Evolutionary conservation across 768 basidiomycete species (phyloP).

Genomic region (Termitomyces eurrhizus): DNA sequence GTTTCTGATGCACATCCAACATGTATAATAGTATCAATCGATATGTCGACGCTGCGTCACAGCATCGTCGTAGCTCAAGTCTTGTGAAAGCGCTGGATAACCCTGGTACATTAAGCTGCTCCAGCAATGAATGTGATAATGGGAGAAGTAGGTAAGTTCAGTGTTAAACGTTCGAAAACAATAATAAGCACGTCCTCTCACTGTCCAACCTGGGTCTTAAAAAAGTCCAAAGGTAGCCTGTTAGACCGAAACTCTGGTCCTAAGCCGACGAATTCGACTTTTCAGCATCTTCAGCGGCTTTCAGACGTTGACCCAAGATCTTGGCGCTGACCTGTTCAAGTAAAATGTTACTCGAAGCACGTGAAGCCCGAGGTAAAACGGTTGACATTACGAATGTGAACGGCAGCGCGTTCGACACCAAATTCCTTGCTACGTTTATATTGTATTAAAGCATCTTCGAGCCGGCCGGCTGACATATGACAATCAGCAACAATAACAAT

Average conservation of each 20-base stretch:
- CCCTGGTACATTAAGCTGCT: not conserved
- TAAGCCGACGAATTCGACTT: conserved; percentile 31
- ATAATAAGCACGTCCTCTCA: conserved; percentile 25
- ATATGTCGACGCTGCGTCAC: conserved; percentile 1
- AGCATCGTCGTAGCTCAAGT: not conserved
- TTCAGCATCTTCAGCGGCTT: conserved; percentile 38
- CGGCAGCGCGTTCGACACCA: conserved; percentile 77
- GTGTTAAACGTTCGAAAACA: conserved; percentile 19
- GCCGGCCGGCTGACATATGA: conserved; percentile 55
- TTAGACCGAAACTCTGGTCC: conserved; percentile 16
- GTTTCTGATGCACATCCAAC: not conserved
- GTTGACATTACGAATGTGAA: conserved; percentile 80
- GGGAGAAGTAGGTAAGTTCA: not conserved
- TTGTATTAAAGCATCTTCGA: conserved; percentile 77
- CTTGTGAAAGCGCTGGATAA: not conserved
- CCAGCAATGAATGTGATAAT: not conserved
- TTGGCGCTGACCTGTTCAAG: conserved; percentile 70
- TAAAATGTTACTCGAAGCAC: conserved; percentile 10
- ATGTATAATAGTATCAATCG: conserved; percentile 6
- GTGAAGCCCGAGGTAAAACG: conserved; percentile 3
- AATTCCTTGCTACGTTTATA: conserved; percentile 76
- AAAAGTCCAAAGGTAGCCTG: not conserved
- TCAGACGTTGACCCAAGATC: conserved; percentile 62
- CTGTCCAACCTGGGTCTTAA: conserved; percentile 7
- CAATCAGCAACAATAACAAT: conserved; percentile 19